These are phyloP conservation scores for Nadsonia commutata DNA, from an alignment of 1,139 yeast species.

Conservation along the genomic window DNA sequence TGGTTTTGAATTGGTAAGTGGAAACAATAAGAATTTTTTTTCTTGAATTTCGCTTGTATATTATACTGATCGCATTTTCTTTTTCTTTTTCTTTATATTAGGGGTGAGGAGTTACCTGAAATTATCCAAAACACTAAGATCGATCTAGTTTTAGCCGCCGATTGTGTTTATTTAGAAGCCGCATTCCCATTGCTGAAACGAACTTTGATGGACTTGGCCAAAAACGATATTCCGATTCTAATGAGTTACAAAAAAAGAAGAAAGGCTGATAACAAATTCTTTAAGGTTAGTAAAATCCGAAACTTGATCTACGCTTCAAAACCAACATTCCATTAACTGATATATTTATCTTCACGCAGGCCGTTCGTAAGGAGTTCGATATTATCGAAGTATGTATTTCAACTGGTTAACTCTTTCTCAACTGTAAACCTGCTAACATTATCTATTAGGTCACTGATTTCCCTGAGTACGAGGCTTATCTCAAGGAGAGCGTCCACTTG, in stretches of 20 bases:
- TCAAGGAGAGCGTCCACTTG: background rate
- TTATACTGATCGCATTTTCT: background rate
- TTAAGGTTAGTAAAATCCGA: conserved; percentile 20
- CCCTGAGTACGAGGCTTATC: conserved; percentile 20
- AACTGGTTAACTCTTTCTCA: background rate
- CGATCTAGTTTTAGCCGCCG: conserved; percentile 40
- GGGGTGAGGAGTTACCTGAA: conserved; percentile 31
- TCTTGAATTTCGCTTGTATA: too few species aligned
- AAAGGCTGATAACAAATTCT: conserved; percentile 38
- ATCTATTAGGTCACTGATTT: conserved; percentile 24
- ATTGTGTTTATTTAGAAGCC: conserved; percentile 39
- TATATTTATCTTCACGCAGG: conserved; percentile 8
- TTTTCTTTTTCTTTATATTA: conserved; percentile 1
- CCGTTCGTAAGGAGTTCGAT: conserved; percentile 25
- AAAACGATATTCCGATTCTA: conserved; percentile 27
- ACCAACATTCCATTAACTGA: too few species aligned
- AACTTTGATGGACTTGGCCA: conserved; percentile 33
- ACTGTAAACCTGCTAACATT: too few species aligned
- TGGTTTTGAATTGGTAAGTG: conserved; percentile 30
- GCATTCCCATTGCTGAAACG: conserved; percentile 37
- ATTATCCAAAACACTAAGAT: conserved; percentile 20
- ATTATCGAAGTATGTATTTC: conserved; percentile 17
- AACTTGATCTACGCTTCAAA: conserved; percentile 6
- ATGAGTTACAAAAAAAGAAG: conserved; percentile 40
- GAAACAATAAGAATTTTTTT: too few species aligned